Base-by-base conservation (phyloP, 768 basidiomycete species). In the Rhizopogon salebrosus region DNA sequence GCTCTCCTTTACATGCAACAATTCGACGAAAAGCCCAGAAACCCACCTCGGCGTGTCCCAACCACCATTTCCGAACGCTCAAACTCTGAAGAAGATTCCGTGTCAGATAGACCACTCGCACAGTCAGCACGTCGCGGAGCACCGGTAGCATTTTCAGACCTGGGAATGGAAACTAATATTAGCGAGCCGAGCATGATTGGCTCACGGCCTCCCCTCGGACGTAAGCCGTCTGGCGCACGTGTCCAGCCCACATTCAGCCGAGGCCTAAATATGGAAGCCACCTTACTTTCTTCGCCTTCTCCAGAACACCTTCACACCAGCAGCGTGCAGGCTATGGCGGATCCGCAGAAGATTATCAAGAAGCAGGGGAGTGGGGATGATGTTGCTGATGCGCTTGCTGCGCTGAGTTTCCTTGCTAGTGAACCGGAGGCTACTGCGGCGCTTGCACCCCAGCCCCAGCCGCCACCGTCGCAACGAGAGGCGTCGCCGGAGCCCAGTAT, bases 201-300 rank as follows among this genome's bases (percentile, higher is more conserved):
- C 60, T 49, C 63, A 75, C 62, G 65, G 54, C 40, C 63, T 45
- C 57, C 57, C 16, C 48, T 70, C 42, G 83, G 84, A 70, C 83
- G 87, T 69, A 89, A 87, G 62, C 89, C 89, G 20, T 85, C 87
- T 29, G 89, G 89, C 45, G 89, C 89, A 84, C 89, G 89, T 84
- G 89, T 85, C 43, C 80, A 74, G 52, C 54, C 59, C 4, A 51
- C 49, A 59, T 46, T 57, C 58, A 68, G 64, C 76, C 78, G 60
- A 70, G 69, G 59, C 53, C 62, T 57, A 67, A 70, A 70, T 67
- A 51, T 54, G 57, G 65, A 72, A 54, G 60, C 62, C 18, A 57
- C 68, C 59, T 69, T 63, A 48, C 60, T 64, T 72, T 66, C 75
- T 67, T 70, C 75, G 69, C 67, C 67, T 54, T 67, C 68, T 56